Evolutionary conservation across 78 protist genomes (phyloP).

Genomic region (Dictyostelium intermedium): DNA sequence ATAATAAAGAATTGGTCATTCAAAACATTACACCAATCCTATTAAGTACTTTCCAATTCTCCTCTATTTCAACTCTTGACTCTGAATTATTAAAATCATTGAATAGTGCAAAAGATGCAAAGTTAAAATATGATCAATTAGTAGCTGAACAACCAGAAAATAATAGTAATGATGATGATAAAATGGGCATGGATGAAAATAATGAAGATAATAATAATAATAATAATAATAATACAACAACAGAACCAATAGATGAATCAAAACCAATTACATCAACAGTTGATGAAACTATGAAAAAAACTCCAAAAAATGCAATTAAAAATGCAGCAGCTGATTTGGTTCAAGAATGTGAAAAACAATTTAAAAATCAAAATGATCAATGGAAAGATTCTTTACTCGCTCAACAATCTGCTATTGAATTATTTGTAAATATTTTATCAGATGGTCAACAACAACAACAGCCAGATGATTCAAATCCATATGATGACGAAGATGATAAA

Average conservation of each 20-base stretch:
- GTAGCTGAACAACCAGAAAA: not conserved
- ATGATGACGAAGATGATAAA: conserved; percentile 64
- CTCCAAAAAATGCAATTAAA: not conserved
- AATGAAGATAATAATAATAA: not conserved
- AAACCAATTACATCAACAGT: not conserved
- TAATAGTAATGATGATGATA: not conserved
- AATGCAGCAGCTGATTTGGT: not conserved
- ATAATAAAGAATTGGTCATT: conserved; percentile 39
- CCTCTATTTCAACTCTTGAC: not conserved
- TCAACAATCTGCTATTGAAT: conserved; percentile 45
- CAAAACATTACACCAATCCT: conserved; percentile 55
- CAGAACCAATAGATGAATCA: not conserved
- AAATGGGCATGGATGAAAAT: not conserved
- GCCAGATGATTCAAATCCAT: not conserved
- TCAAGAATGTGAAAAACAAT: not conserved
- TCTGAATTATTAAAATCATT: not conserved
- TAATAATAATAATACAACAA: not conserved
- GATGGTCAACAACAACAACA: not conserved
- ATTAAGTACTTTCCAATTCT: not conserved
- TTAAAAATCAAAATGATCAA: not conserved
- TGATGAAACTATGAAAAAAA: not conserved
- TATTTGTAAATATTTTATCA: conserved; percentile 46
- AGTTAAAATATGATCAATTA: conserved; percentile 12
- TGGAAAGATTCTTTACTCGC: conserved; percentile 64
- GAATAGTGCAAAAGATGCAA: not conserved